These are phyloP conservation scores for Podospora comata DNA, from an alignment of 495 filamentous ascomycete species.

Conservation along the genomic window DNA sequence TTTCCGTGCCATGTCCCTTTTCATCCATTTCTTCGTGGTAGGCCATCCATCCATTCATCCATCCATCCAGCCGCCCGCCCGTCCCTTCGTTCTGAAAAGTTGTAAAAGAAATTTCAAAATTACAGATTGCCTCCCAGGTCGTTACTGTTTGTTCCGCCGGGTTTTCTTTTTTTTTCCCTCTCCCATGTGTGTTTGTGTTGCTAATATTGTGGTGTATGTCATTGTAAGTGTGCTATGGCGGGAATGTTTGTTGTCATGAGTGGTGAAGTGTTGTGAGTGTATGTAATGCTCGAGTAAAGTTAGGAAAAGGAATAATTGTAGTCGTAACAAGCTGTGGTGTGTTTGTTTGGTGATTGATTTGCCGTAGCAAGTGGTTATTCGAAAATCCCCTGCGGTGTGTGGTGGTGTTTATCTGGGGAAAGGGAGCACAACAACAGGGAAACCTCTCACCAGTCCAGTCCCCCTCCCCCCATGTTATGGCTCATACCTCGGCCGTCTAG, in stretches of 20 bases:
- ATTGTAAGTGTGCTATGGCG: too few species aligned
- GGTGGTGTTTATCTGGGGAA: not conserved
- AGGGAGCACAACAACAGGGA: not conserved
- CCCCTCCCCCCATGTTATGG: not conserved
- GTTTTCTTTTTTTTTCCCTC: not conserved
- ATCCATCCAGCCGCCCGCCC: too few species aligned
- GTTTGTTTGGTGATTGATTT: too few species aligned
- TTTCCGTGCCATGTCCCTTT: not conserved
- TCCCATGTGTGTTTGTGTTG: not conserved
- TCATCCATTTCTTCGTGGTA: not conserved
- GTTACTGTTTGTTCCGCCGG: not conserved
- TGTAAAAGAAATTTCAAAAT: not conserved
- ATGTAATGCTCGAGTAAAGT: too few species aligned
- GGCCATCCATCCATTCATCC: not conserved
- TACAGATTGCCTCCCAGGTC: not conserved
- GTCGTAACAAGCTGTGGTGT: too few species aligned
- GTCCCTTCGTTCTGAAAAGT: not conserved
- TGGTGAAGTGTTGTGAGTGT: too few species aligned
- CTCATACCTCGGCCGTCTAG: slow-evolving; percentile 9
- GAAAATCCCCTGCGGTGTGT: too few species aligned
- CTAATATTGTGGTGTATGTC: not conserved
- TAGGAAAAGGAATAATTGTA: too few species aligned
- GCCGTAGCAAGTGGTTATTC: too few species aligned
- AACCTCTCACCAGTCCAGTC: not conserved
- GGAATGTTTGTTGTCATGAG: too few species aligned